These are phyloP conservation scores for Starmera quercuum DNA, from an alignment of 805 yeast genomes.

Conservation along the genomic window DNA sequence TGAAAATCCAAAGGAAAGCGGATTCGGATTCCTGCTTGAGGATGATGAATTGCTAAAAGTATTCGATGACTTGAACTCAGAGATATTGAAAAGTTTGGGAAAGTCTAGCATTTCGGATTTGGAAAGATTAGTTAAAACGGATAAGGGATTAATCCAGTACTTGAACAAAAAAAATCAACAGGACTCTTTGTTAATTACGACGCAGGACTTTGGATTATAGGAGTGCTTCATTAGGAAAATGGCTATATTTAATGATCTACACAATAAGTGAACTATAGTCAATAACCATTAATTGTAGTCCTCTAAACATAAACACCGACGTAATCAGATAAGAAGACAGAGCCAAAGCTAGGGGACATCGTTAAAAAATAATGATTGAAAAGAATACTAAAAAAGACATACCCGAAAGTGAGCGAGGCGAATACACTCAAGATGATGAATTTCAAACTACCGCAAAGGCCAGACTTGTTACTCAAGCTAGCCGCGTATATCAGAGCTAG, in stretches of 20 bases:
- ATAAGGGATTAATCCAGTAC: constrained; percentile 27
- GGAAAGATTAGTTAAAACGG: constrained; percentile 35
- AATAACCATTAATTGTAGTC: too few relatives aligned
- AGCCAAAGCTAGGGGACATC: constrained; percentile 21
- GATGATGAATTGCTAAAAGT: constrained; percentile 28
- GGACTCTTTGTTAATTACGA: constrained; percentile 32
- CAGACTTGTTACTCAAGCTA: constrained; percentile 4
- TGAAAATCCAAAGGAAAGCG: constrained; percentile 35
- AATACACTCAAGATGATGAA: constrained; percentile 19
- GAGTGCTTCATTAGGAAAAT: too few relatives aligned
- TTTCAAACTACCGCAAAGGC: constrained; percentile 9
- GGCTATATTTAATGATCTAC: neutral
- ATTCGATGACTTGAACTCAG: constrained; percentile 35
- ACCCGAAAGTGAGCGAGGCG: constrained; percentile 30
- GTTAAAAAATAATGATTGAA: neutral
- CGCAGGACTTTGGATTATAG: constrained; percentile 32
- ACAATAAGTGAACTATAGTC: too few relatives aligned
- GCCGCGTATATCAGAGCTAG: constrained; percentile 3
- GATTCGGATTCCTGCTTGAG: constrained; percentile 29
- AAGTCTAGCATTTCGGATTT: constrained; percentile 34
- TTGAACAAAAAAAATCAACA: constrained; percentile 23
- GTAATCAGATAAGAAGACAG: constrained; percentile 32
- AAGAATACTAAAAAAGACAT: constrained; percentile 3
- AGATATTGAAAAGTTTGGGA: constrained; percentile 35
- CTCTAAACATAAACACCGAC: constrained; percentile 38